Percentiles rank a stretch among this genome's conserved stretches.
phyloP scores from a whole-genome alignment of 441 rosid species.

The Daphne laureola region DNA sequence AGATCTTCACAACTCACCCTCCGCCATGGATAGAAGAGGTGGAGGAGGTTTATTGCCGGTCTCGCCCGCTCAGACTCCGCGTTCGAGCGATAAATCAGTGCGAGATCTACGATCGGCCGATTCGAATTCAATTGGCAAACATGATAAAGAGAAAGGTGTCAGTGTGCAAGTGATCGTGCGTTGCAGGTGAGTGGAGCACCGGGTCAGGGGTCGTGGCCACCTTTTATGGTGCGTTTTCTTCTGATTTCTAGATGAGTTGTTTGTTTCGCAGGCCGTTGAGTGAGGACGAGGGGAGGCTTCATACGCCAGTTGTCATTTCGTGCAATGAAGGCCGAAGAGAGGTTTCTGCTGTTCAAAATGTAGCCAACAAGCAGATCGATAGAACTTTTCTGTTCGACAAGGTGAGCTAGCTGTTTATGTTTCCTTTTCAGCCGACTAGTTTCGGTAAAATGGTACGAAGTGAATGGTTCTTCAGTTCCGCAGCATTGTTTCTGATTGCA shows the following conservation, averaged over 20 bases:
- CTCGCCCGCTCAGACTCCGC: slow-evolving; percentile 88
- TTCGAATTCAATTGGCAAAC: slow-evolving; percentile 51
- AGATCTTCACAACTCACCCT: no score
- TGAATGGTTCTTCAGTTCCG: neutral
- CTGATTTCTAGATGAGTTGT: neutral
- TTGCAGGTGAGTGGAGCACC: slow-evolving; percentile 55
- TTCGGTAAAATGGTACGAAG: slow-evolving; percentile 10
- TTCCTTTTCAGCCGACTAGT: neutral
- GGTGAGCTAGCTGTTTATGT: slow-evolving; percentile 27
- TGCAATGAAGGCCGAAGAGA: slow-evolving; percentile 85
- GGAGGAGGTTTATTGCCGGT: slow-evolving; percentile 60
- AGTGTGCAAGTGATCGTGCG: slow-evolving; percentile 95
- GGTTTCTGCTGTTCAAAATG: slow-evolving; percentile 74
- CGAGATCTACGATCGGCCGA: slow-evolving; percentile 84
- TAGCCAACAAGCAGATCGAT: slow-evolving; percentile 97
- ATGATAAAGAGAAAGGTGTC: slow-evolving; percentile 91
- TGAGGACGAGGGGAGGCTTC: slow-evolving; percentile 68
- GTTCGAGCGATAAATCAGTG: slow-evolving; percentile 71
- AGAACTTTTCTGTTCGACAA: slow-evolving; percentile 88
- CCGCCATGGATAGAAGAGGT: slow-evolving; percentile 14
- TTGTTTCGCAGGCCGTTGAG: slow-evolving; percentile 61
- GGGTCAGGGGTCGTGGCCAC: neutral
- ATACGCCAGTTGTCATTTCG: slow-evolving; percentile 76
- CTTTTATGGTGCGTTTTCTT: neutral
- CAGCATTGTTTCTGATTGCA: no score